Conservation (phyloP, 495 filamentous ascomycete genomes). For the Podospora comata region DNA sequence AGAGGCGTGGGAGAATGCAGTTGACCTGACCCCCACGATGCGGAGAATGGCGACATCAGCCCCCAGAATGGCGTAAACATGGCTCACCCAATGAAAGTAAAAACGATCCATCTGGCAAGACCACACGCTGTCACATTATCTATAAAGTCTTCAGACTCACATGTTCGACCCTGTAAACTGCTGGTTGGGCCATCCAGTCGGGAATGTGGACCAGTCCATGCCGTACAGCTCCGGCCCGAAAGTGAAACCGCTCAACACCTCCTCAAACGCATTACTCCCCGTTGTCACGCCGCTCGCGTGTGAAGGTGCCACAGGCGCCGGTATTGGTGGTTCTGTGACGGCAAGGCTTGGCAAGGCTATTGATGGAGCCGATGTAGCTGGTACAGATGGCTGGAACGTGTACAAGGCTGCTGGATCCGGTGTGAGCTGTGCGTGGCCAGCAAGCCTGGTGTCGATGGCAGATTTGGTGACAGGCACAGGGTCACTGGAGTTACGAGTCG, state of each 20-base stretch:
- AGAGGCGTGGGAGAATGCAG: not conserved
- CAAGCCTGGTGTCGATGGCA: not conserved
- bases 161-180: constrained; percentile 3
- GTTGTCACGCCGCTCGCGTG: constrained; percentile 27
- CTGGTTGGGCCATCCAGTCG: constrained; percentile 15
- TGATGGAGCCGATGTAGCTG: not conserved
- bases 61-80: constrained; percentile 16
- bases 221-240: constrained; percentile 29
- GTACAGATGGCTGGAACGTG: constrained; percentile 6
- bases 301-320: constrained; percentile 21
- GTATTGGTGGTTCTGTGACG: not conserved
- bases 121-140: not conserved
- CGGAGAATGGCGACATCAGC: constrained; percentile 24
- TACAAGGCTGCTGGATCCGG: not conserved
- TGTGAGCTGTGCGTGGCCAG: not conserved
- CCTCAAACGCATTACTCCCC: constrained; percentile 33
- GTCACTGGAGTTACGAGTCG: constrained; percentile 10
- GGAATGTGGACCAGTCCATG: constrained; percentile 25
- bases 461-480: not conserved
- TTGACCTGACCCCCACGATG: constrained; percentile 16
- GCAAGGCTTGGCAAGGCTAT: constrained; percentile 13
- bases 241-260: constrained; percentile 26
- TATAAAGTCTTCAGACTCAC: not conserved
- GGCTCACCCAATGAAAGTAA: constrained; percentile 9
- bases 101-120: not conserved